Evolutionary conservation across 345 rosid genomes (phyloP).

Genomic region (Erysimum cheiranthoides): DNA sequence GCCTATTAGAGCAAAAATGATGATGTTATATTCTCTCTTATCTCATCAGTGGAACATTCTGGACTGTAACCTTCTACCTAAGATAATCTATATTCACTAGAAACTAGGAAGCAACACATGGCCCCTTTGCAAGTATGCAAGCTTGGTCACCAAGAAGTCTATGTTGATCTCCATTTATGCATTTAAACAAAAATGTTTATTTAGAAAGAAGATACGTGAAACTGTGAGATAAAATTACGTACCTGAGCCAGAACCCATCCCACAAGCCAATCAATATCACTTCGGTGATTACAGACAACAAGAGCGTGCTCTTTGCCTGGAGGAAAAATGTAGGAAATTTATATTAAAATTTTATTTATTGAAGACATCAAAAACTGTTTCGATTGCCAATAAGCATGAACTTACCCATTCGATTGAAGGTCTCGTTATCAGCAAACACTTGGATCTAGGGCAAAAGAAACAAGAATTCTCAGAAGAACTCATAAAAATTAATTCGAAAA

Average conservation of each 20-base stretch:
- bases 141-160: slow-evolving; percentile 20
- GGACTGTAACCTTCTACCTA: slow-evolving; percentile 5
- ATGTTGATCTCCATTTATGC: slow-evolving; percentile 7
- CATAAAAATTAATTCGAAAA: not conserved
- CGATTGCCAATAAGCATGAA: slow-evolving; percentile 10
- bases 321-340: slow-evolving; percentile 23
- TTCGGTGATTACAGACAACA: slow-evolving; percentile 78
- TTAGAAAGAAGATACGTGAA: slow-evolving; percentile 14
- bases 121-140: slow-evolving; percentile 1
- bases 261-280: slow-evolving; percentile 97
- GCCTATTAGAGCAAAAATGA: not conserved
- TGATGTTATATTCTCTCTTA: slow-evolving; percentile 17
- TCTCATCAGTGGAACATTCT: slow-evolving; percentile 15
- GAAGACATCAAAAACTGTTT: slow-evolving; percentile 7
- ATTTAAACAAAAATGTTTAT: slow-evolving; percentile 9
- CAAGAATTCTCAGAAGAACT: slow-evolving; percentile 28
- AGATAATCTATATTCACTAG: slow-evolving; percentile 20
- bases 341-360: not conserved
- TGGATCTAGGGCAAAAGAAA: slow-evolving; percentile 63
- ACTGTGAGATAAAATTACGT: slow-evolving; percentile 6
- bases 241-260: slow-evolving; percentile 99
- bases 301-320: slow-evolving; percentile 95
- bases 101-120: slow-evolving; percentile 9
- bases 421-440: slow-evolving; percentile 72
- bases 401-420: slow-evolving; percentile 80